A percentile compares a stretch with the other conserved stretches of the same genome.
phyloP scores from a whole-genome alignment of 768 basidiomycete species.

The Megacollybia marginata region DNA sequence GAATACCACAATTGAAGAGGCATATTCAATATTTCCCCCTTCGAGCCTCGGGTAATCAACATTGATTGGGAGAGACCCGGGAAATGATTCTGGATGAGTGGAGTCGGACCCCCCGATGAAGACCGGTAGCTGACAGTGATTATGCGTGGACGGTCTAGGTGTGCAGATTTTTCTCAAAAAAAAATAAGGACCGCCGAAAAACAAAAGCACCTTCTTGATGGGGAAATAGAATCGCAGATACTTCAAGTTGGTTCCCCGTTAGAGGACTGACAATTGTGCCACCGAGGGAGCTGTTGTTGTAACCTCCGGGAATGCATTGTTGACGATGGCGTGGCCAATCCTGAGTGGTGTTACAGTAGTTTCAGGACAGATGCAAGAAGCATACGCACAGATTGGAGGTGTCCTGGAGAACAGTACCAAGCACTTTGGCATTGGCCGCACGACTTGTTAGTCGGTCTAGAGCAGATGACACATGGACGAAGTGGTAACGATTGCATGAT shows the following conservation, averaged over 20 bases:
- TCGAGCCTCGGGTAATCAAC: conserved; percentile 76
- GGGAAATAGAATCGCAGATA: conserved; percentile 68
- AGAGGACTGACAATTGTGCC: conserved; percentile 75
- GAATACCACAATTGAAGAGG: conserved; percentile 82
- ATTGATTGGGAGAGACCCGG: conserved; percentile 52
- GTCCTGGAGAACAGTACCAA: conserved; percentile 79
- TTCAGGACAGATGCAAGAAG: background rate
- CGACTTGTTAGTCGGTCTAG: conserved; percentile 58
- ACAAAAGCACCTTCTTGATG: conserved; percentile 59
- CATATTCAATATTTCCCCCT: conserved; percentile 75
- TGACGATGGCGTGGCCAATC: conserved; percentile 77
- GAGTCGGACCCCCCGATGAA: conserved; percentile 65
- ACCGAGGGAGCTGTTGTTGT: conserved; percentile 32
- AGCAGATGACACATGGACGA: conserved; percentile 74
- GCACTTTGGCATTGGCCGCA: conserved; percentile 77
- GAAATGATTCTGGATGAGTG: conserved; percentile 57
- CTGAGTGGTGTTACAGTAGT: conserved; percentile 26
- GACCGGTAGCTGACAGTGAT: conserved; percentile 67
- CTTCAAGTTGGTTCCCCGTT: conserved; percentile 51
- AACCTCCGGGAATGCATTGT: conserved; percentile 57
- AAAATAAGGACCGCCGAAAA: no score
- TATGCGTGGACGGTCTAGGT: conserved; percentile 64
- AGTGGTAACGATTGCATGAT: conserved; percentile 25
- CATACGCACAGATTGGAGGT: conserved; percentile 55
- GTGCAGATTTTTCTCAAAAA: conserved; percentile 3